phyloP scores from a whole-genome alignment of 768 basidiomycete genomes.

The Tephrocybe sp. region DNA sequence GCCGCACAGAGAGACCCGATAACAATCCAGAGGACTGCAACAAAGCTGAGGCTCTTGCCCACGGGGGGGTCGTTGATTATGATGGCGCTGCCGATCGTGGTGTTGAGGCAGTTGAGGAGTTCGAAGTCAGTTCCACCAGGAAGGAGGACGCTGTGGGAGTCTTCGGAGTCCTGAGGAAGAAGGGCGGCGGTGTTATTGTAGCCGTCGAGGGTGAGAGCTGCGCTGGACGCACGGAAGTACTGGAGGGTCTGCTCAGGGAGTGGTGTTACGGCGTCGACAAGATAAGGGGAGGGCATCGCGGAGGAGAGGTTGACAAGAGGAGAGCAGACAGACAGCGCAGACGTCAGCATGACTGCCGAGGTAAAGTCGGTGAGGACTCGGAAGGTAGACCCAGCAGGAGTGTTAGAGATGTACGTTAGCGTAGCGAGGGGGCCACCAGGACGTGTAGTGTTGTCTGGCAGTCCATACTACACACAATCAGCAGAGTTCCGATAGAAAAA shows the following conservation, averaged over 20 bases:
- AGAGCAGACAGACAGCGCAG: neutral
- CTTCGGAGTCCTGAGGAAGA: constrained; percentile 25
- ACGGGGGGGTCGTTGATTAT: neutral
- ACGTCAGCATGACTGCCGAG: constrained; percentile 1
- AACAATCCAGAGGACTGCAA: neutral
- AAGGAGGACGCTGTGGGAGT: constrained; percentile 30
- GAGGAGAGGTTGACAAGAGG: neutral
- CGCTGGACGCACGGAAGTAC: constrained; percentile 59
- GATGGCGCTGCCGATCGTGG: constrained; percentile 40
- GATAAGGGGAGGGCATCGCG: neutral
- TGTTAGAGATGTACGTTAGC: constrained; percentile 3
- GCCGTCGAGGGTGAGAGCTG: constrained; percentile 54
- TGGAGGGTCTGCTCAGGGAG: constrained; percentile 51
- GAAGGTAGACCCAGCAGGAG: constrained; percentile 1
- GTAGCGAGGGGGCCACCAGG: constrained; percentile 11
- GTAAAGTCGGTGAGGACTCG: constrained; percentile 10
- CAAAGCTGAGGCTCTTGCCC: neutral
- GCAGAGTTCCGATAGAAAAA: neutral
- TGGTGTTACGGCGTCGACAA: neutral
- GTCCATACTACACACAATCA: constrained; percentile 8
- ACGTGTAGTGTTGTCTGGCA: constrained; percentile 8
- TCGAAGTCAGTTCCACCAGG: constrained; percentile 39
- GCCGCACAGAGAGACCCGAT: neutral
- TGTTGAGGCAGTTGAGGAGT: constrained; percentile 49
- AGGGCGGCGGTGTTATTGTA: constrained; percentile 60